Conservation (phyloP, 2,329 filamentous ascomycete genomes). For the Truncatella angustata region DNA sequence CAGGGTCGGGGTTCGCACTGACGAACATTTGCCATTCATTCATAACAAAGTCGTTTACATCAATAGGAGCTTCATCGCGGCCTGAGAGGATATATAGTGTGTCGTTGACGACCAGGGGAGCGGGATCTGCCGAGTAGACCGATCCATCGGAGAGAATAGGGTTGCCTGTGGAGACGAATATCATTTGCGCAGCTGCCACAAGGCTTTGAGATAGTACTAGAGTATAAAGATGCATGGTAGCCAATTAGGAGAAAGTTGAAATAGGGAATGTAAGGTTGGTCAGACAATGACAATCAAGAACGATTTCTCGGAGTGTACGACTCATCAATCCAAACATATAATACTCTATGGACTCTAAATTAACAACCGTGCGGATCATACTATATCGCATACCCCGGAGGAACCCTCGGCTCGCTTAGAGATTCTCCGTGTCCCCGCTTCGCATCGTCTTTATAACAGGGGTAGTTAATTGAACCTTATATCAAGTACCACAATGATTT, state of each 20-base stretch:
- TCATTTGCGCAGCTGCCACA: background rate
- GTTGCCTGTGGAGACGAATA: slow-evolving; percentile 30
- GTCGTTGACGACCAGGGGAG: slow-evolving; percentile 33
- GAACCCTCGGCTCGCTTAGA: too few species aligned
- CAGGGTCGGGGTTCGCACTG: slow-evolving; percentile 25
- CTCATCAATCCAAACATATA: too few species aligned
- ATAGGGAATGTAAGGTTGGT: too few species aligned
- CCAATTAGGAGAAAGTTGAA: background rate
- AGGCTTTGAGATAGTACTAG: background rate
- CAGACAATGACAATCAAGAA: too few species aligned
- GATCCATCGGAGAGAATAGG: slow-evolving; percentile 35
- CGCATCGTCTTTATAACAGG: too few species aligned
- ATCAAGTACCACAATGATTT: too few species aligned
- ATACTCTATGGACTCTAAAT: too few species aligned
- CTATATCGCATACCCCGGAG: too few species aligned
- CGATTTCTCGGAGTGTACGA: too few species aligned
- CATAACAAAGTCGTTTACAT: slow-evolving; percentile 32
- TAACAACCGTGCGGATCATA: too few species aligned
- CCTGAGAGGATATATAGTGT: slow-evolving; percentile 36
- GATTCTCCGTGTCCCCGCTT: too few species aligned
- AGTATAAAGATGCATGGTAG: background rate
- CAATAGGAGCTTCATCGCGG: slow-evolving; percentile 28
- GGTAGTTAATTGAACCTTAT: too few species aligned
- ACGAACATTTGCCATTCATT: slow-evolving; percentile 36
- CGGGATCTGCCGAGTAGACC: slow-evolving; percentile 37